Conservation (phyloP, 352 stramenopile species). For the Globisporangium paddicum region DNA sequence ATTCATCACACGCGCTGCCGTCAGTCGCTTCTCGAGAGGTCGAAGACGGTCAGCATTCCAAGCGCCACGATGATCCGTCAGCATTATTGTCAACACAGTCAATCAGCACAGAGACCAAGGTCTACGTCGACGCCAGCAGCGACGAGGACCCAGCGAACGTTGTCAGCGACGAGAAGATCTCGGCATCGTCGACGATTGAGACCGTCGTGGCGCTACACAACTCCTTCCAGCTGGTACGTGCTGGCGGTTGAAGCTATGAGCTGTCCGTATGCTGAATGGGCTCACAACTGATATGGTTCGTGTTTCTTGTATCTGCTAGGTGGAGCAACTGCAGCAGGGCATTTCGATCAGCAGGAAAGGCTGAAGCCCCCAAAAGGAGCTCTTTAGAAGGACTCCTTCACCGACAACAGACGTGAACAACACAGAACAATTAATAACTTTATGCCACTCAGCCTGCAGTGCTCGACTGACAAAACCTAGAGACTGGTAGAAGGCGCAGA, state of each 20-base stretch:
- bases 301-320: slow-evolving; percentile 15
- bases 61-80: background rate
- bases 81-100: slow-evolving; percentile 9
- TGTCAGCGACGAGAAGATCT: slow-evolving; percentile 51
- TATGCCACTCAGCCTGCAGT: background rate
- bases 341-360: slow-evolving; percentile 44
- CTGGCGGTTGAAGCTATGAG: background rate
- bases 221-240: slow-evolving; percentile 57
- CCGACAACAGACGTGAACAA: background rate
- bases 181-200: slow-evolving; percentile 66
- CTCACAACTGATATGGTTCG: background rate
- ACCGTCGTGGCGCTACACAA: slow-evolving; percentile 67
- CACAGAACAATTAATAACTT: slow-evolving; percentile 2
- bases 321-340: slow-evolving; percentile 48
- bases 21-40: background rate
- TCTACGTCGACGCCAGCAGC: slow-evolving; percentile 2
- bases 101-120: slow-evolving; percentile 11
- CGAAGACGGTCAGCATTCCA: background rate
- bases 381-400: background rate
- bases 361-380: slow-evolving; percentile 14
- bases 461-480: background rate
- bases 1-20: background rate
- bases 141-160: slow-evolving; percentile 34
- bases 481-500: background rate
- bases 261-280: background rate